Conservation (phyloP, 2,329 filamentous ascomycete genomes). For the Bipolaris victoriae region DNA sequence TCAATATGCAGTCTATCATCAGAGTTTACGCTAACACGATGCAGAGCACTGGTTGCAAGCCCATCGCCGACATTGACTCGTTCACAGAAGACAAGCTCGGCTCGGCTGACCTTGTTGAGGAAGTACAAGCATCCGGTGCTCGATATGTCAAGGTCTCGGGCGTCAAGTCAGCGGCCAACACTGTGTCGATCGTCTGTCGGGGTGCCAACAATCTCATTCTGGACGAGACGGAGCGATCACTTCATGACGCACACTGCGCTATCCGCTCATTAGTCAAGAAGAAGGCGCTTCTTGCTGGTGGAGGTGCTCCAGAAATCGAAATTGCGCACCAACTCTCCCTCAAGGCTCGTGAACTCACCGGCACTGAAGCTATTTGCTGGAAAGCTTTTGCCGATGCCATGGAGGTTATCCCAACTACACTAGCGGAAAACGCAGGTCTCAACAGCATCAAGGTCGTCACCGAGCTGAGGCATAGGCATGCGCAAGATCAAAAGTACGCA, state of each 20-base stretch:
- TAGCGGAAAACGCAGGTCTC: conserved; percentile 95
- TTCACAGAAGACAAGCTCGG: conserved; percentile 99
- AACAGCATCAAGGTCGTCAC: conserved; percentile 99
- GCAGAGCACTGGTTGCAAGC: conserved; percentile 93
- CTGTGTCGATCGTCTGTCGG: conserved; percentile 90
- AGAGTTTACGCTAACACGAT: conserved; percentile 7
- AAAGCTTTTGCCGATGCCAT: conserved; percentile 98
- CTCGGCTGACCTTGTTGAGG: conserved; percentile 90
- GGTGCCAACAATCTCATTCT: conserved; percentile 94
- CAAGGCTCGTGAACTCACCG: conserved; percentile 80
- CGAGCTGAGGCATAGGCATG: conserved; percentile 90
- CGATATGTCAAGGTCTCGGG: conserved; percentile 95
- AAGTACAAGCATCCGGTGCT: conserved; percentile 83
- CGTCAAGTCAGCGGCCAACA: conserved; percentile 81
- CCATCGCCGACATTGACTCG: conserved; percentile 96
- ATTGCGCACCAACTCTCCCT: conserved; percentile 86
- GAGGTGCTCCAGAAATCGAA: conserved; percentile 95
- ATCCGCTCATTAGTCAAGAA: conserved; percentile 98
- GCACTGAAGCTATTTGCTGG: conserved; percentile 97
- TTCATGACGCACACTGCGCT: conserved; percentile 97
- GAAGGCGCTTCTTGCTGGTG: conserved; percentile 96
- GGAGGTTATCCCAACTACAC: conserved; percentile 94
- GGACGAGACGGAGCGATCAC: conserved; percentile 93
- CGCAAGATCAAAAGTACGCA: conserved; percentile 92
- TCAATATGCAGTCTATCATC: conserved; percentile 20